phyloP scores from a whole-genome alignment of 305 asterid species.

The Fraxinus angustifolia region DNA sequence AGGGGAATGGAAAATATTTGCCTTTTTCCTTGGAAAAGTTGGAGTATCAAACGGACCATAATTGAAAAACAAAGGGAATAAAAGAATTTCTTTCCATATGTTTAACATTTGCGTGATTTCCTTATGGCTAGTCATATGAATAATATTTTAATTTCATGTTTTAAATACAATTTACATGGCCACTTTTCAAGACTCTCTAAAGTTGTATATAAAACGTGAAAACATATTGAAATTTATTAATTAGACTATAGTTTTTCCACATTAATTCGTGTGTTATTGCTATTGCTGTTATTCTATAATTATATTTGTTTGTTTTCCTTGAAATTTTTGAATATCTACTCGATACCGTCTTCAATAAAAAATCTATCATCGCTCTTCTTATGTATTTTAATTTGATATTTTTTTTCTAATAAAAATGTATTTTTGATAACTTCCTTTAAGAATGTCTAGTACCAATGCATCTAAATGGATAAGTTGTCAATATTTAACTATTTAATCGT shows the following conservation, averaged over 20 bases:
- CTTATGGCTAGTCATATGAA: background rate
- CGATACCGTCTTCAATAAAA: background rate
- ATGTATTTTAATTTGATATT: background rate
- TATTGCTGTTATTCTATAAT: background rate
- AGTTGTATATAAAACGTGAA: background rate
- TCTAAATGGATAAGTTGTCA: background rate
- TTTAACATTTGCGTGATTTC: background rate
- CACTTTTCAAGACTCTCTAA: background rate
- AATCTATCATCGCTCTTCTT: background rate
- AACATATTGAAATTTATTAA: background rate
- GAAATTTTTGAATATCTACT: background rate
- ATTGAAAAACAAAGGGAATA: background rate
- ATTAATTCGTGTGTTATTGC: background rate
- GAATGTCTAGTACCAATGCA: background rate
- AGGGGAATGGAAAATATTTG: too few relatives aligned
- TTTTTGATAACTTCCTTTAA: background rate
- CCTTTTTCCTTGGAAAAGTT: too few relatives aligned
- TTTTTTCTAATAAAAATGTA: background rate
- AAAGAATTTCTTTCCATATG: background rate
- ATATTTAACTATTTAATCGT: background rate
- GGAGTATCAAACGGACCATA: too few relatives aligned
- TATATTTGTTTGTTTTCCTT: background rate
- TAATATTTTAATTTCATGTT: background rate
- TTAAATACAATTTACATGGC: background rate
- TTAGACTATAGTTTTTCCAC: background rate